These are phyloP conservation scores for Cladosporium sp. DNA, from an alignment of 2,329 filamentous ascomycete species.

Conservation along the genomic window DNA sequence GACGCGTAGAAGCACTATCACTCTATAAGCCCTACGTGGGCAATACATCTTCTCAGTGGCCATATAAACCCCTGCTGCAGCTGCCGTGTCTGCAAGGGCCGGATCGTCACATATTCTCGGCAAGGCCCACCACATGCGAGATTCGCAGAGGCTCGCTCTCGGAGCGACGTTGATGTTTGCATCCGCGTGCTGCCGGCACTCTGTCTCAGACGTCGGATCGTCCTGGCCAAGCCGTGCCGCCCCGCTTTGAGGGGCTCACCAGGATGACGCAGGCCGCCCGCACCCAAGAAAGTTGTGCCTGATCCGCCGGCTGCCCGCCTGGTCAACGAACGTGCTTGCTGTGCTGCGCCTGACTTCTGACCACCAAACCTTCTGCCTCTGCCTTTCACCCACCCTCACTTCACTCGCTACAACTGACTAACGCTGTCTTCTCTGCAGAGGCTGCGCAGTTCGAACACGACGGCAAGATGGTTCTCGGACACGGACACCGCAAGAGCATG, in stretches of 20 bases:
- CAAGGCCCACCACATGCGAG: too few species aligned
- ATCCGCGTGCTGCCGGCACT: not conserved
- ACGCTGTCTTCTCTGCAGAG: not conserved
- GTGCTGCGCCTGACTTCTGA: slow-evolving; percentile 4
- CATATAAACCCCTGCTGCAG: too few species aligned
- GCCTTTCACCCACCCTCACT: not conserved
- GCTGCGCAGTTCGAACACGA: not conserved
- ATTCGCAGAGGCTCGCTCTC: not conserved
- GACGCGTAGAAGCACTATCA: too few species aligned
- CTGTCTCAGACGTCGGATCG: not conserved
- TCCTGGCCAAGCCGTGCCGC: slow-evolving; percentile 4
- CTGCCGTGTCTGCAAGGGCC: too few species aligned
- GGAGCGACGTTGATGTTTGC: not conserved
- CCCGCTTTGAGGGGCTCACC: not conserved
- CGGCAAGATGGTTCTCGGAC: slow-evolving; percentile 42
- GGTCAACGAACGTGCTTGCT: not conserved
- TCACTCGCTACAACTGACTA: not conserved
- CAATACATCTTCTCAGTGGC: too few species aligned
- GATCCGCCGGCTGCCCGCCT: not conserved
- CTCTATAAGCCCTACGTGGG: too few species aligned
- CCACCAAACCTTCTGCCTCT: not conserved
- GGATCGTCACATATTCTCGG: too few species aligned
- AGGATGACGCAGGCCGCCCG: slow-evolving; percentile 2
- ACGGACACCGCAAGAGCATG: slow-evolving; percentile 41
- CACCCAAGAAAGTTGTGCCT: not conserved